Percentiles rank a stretch among this genome's conserved stretches.
These are phyloP conservation scores for Echium plantagineum DNA, from an alignment of 257 asterid species.

Conservation along the genomic window DNA sequence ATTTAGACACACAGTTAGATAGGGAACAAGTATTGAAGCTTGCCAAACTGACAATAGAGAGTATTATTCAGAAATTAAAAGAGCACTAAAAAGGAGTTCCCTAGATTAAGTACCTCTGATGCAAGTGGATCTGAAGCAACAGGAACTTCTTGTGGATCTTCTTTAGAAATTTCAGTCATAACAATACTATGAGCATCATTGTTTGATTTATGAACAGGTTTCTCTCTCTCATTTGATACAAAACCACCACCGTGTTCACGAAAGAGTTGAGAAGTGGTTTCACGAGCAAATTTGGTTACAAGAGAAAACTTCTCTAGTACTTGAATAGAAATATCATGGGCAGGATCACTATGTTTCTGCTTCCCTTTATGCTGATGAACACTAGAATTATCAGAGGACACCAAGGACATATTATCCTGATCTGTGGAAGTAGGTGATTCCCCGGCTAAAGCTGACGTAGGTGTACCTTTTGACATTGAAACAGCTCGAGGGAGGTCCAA, in stretches of 20 bases:
- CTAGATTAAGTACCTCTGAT: slow-evolving; percentile 45
- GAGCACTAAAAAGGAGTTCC: background rate
- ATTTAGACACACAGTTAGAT: background rate
- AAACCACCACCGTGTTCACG: slow-evolving; percentile 64
- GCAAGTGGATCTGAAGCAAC: slow-evolving; percentile 49
- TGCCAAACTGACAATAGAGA: background rate
- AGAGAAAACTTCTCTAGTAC: slow-evolving; percentile 95
- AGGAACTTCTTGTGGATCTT: slow-evolving; percentile 35
- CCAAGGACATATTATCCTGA: slow-evolving; percentile 24
- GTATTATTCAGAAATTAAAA: too few relatives aligned
- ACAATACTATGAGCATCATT: slow-evolving; percentile 19
- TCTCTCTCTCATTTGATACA: slow-evolving; percentile 45
- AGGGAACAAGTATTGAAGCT: background rate
- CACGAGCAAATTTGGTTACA: slow-evolving; percentile 97
- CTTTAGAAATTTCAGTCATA: slow-evolving; percentile 27
- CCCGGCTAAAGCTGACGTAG: slow-evolving; percentile 30
- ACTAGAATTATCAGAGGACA: slow-evolving; percentile 26
- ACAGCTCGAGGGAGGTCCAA: slow-evolving; percentile 83
- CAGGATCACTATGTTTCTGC: slow-evolving; percentile 62
- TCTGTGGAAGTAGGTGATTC: slow-evolving; percentile 33
- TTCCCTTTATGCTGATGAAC: slow-evolving; percentile 46
- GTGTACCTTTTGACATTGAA: slow-evolving; percentile 38
- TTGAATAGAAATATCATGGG: too few relatives aligned
- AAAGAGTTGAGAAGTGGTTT: slow-evolving; percentile 92
- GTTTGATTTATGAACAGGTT: slow-evolving; percentile 29